Evolutionary conservation across 345 rosid species (phyloP).

Genomic region (Luvunga scandens): DNA sequence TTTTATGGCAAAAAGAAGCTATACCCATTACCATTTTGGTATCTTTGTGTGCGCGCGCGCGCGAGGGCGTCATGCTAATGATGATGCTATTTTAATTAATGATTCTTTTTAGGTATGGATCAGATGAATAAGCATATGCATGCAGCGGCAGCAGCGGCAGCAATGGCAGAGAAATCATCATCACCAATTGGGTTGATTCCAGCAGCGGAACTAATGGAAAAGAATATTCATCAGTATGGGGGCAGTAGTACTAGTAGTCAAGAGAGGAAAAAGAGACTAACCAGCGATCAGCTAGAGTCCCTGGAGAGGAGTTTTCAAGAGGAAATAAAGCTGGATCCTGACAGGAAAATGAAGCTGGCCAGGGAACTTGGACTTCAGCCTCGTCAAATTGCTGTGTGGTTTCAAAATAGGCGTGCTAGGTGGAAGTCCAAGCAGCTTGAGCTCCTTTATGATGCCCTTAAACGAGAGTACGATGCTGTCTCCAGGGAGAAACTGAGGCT

Average conservation of each 20-base stretch:
- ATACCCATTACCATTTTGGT: background rate
- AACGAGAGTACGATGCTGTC: constrained; percentile 58
- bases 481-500: constrained; percentile 67
- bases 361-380: constrained; percentile 85
- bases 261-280: constrained; percentile 73
- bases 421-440: constrained; percentile 92
- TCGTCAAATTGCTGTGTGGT: constrained; percentile 89
- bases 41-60: background rate
- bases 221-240: constrained; percentile 30
- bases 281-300: constrained; percentile 62
- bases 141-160: constrained; percentile 2
- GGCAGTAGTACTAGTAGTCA: background rate
- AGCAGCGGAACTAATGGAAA: constrained; percentile 30
- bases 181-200: constrained; percentile 31
- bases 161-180: constrained; percentile 25
- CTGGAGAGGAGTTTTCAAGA: constrained; percentile 84
- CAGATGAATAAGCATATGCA: constrained; percentile 32
- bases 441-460: constrained; percentile 65
- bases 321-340: constrained; percentile 77
- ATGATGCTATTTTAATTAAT: background rate
- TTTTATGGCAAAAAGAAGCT: background rate
- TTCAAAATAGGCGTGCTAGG: constrained; percentile 82
- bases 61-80: background rate
- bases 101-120: constrained; percentile 39
- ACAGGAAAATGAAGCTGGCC: constrained; percentile 77